Percentiles rank a stretch among this genome's conserved stretches.
Evolutionary conservation across 2,329 filamentous ascomycete species (phyloP).

Genomic region (Coniochaeta sp.): DNA sequence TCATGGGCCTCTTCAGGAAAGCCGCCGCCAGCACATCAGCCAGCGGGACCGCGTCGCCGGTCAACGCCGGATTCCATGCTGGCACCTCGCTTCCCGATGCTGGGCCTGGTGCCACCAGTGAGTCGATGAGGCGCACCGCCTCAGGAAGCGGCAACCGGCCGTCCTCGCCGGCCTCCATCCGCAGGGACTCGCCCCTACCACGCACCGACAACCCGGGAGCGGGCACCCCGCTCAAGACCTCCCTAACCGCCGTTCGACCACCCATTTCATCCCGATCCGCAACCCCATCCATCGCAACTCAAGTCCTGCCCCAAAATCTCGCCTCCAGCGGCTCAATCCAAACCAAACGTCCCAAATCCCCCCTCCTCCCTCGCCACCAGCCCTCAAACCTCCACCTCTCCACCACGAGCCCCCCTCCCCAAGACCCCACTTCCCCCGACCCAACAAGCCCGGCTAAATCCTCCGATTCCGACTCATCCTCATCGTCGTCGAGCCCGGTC

Average conservation of each 20-base stretch:
- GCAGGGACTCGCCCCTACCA: constrained; percentile 48
- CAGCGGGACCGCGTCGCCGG: constrained; percentile 50
- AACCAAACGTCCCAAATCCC: constrained; percentile 22
- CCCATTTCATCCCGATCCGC: not conserved
- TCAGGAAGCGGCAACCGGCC: constrained; percentile 37
- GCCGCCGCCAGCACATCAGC: constrained; percentile 48
- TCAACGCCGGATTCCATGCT: constrained; percentile 37
- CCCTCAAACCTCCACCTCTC: constrained; percentile 4
- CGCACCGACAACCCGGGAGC: constrained; percentile 36
- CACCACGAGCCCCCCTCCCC: not conserved
- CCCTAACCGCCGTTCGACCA: constrained; percentile 18
- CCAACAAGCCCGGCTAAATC: constrained; percentile 33
- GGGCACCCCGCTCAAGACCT: constrained; percentile 30
- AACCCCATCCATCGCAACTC: constrained; percentile 34
- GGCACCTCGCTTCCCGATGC: constrained; percentile 19
- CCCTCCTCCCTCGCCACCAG: constrained; percentile 14
- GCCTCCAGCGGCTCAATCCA: constrained; percentile 4
- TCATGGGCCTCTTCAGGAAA: constrained; percentile 82
- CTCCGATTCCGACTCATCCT: constrained; percentile 24
- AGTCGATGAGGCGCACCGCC: constrained; percentile 43
- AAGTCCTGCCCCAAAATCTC: constrained; percentile 25
- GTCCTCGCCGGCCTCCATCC: constrained; percentile 49
- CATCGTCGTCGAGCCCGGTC: constrained; percentile 39
- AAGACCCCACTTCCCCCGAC: not conserved
- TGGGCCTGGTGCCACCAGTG: constrained; percentile 25